phyloP scores from a whole-genome alignment of 768 basidiomycete genomes.

The Sporobolomyces phaffii region DNA sequence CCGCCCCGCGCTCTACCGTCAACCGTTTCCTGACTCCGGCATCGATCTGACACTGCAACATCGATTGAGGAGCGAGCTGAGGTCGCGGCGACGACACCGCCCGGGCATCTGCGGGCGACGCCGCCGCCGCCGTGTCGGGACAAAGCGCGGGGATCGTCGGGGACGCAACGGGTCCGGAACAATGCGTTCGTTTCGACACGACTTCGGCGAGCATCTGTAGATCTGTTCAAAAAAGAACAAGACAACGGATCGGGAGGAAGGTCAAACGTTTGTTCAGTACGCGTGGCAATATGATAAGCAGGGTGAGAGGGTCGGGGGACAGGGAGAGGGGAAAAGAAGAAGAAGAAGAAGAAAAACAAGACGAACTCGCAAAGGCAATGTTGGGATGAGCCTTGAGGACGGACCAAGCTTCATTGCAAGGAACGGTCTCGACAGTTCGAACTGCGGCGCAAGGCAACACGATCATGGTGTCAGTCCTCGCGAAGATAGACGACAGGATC shows the following conservation, averaged over 20 bases:
- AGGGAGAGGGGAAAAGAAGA: no score
- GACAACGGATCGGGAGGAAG: no score
- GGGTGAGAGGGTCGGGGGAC: no score
- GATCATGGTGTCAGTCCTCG: background rate
- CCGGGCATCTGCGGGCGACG: background rate
- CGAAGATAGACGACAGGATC: background rate
- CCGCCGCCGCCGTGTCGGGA: no score
- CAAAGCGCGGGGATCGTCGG: background rate
- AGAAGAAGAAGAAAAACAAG: background rate
- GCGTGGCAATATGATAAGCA: no score
- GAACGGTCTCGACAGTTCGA: constrained; percentile 54
- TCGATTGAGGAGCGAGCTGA: constrained; percentile 20
- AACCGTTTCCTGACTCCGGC: constrained; percentile 30
- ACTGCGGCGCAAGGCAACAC: background rate
- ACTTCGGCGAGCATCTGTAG: constrained; percentile 78
- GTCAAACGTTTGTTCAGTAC: no score
- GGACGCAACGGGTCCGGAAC: constrained; percentile 55
- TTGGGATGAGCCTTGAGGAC: constrained; percentile 80
- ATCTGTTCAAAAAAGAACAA: constrained; percentile 50
- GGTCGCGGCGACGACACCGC: background rate
- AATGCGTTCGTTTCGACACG: constrained; percentile 73
- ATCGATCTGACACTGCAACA: constrained; percentile 28
- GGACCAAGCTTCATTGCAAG: constrained; percentile 76
- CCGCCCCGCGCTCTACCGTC: constrained; percentile 41
- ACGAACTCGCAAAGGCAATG: constrained; percentile 59